Evolutionary conservation across 75 land plant genomes (phyloP).

Genomic region (Ceratopteris richardii): DNA sequence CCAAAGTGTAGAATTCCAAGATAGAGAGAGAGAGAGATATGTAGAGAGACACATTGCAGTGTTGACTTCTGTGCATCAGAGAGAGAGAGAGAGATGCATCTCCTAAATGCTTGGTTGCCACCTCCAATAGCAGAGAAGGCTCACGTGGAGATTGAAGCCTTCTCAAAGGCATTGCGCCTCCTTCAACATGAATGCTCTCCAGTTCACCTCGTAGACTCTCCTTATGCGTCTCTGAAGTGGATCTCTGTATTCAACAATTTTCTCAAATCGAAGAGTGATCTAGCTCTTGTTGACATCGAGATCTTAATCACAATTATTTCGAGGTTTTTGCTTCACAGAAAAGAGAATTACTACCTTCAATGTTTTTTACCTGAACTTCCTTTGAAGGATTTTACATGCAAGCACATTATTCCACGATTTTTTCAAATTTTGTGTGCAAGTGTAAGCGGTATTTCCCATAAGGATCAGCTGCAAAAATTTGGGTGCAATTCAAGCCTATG

Average conservation of each 20-base stretch:
- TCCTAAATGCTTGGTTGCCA: constrained; percentile 94
- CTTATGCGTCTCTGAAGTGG: constrained; percentile 81
- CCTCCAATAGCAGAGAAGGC: constrained; percentile 70
- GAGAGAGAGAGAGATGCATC: too few species aligned
- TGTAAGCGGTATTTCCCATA: constrained; percentile 68
- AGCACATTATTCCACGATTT: constrained; percentile 12
- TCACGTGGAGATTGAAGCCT: constrained; percentile 51
- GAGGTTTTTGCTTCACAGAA: constrained; percentile 50
- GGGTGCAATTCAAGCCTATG: constrained; percentile 60
- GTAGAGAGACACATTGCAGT: too few species aligned
- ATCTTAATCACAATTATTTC: constrained; percentile 48
- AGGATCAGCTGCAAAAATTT: constrained; percentile 82
- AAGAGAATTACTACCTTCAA: constrained; percentile 67
- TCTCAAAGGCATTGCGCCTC: constrained; percentile 45
- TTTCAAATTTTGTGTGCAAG: constrained; percentile 34
- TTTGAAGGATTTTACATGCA: constrained; percentile 27
- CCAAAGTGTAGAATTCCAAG: too few species aligned
- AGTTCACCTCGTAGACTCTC: constrained; percentile 45
- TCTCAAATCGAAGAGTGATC: constrained; percentile 67
- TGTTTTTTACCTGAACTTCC: too few species aligned
- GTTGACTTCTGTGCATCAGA: too few species aligned
- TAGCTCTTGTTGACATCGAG: constrained; percentile 49
- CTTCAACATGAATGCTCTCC: constrained; percentile 47
- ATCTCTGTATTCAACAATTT: constrained; percentile 64
- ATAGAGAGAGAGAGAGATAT: too few species aligned